Evolutionary conservation across 2,329 filamentous ascomycete species (phyloP), one percentile per base, ranked within the genome.

Genomic region (Curvularia hawaiiensis): DNA sequence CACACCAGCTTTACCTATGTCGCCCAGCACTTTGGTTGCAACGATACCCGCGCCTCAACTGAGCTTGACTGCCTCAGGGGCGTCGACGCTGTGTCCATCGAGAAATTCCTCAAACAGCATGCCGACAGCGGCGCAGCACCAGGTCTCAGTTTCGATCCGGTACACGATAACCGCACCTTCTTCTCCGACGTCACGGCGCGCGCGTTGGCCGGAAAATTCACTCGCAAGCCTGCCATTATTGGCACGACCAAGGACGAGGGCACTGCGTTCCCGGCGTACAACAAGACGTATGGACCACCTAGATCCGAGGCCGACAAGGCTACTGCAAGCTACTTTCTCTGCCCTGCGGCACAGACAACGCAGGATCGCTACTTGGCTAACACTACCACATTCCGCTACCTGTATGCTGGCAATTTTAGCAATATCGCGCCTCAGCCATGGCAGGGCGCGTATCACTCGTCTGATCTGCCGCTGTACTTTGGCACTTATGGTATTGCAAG

Each of bases 1-100:
- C 67, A 75, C 16, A 66, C 67, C 8, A 78, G 78, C 61, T 79
- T 79, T 62, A 75, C 73, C 1, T 75, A 69, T 35, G 73, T 79
- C 1, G 77, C 77, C 7, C 60, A 63, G 8, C 64, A 73, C 2
- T 66, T 79, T 11, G 75, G 72, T 1, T 79, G 78, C 50, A 59
- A 51, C 18, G 59, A 60, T 50, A 33, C 61, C 20, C 59, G 65
- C 16, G 51, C 65, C 2, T 44, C 55, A 26, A 65, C 59, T 0
- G 72, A 78, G 54, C 59, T 80, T 3, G 66, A 67, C 1, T 80
- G 78, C 56, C 70, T 80, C 57, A 69, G 73, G 22, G 63, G 68
- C 2, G 65, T 79, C 0, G 62, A 68, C 8, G 68, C 54, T 10
- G 20, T 59, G 3, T 60, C 63, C 7, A 74, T 79, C 16, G 67